phyloP scores from a whole-genome alignment of 768 basidiomycete genomes.

The Kwoniella europaea region DNA sequence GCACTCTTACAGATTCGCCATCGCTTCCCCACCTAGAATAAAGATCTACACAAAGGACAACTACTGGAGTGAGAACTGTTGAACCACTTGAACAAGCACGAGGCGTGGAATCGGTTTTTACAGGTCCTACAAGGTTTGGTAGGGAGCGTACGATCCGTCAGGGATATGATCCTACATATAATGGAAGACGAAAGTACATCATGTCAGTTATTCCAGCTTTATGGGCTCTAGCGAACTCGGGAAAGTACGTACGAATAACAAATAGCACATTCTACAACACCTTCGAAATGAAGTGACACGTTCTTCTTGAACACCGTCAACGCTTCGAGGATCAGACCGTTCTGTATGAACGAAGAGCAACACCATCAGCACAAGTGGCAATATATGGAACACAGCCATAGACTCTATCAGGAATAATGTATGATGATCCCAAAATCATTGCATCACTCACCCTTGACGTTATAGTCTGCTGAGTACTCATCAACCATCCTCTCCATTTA shows the following conservation, averaged over 20 bases:
- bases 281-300: conserved; percentile 88
- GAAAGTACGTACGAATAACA: conserved; percentile 49
- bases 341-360: conserved; percentile 62
- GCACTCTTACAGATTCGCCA: no score
- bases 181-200: neutral
- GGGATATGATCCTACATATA: conserved; percentile 77
- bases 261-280: conserved; percentile 96
- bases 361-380: neutral
- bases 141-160: conserved; percentile 84
- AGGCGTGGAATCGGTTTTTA: conserved; percentile 90
- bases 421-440: no score
- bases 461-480: conserved; percentile 87
- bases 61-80: conserved; percentile 72
- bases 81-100: conserved; percentile 79
- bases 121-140: conserved; percentile 91
- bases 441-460: conserved; percentile 73
- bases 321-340: conserved; percentile 86
- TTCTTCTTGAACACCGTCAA: conserved; percentile 91
- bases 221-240: no score
- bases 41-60: conserved; percentile 85
- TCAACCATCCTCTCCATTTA: conserved; percentile 90
- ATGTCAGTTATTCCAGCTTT: no score
- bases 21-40: conserved; percentile 40
- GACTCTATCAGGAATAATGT: neutral
- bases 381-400: neutral